These are phyloP conservation scores for Fusarium luffae DNA, from an alignment of 2,329 filamentous ascomycete species.

Conservation along the genomic window DNA sequence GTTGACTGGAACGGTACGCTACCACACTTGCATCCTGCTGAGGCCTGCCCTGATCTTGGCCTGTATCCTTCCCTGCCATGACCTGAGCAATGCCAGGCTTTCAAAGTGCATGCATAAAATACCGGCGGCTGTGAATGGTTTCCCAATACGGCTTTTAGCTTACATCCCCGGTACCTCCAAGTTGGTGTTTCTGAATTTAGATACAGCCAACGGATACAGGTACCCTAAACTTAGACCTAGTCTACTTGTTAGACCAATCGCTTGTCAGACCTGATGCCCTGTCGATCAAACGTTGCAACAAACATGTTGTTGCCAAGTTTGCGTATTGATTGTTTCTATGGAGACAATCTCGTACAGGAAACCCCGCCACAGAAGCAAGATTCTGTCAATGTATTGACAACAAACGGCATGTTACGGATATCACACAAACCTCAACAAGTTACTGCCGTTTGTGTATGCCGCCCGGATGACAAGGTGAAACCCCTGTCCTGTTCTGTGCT, in stretches of 20 bases:
- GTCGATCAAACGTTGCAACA: not conserved
- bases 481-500: not conserved
- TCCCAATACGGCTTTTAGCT: not conserved
- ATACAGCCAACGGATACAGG: not conserved
- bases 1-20: constrained; percentile 11
- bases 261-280: not conserved
- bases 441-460: not conserved
- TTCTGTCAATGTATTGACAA: not conserved
- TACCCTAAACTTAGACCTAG: not conserved
- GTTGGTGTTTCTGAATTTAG: not conserved
- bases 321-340: not conserved
- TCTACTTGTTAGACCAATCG: not conserved
- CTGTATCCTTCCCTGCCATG: not conserved
- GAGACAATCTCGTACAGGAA: not conserved
- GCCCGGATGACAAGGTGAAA: not conserved
- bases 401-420: not conserved
- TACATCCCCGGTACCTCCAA: not conserved
- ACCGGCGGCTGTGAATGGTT: not conserved
- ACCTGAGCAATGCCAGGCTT: constrained; percentile 9
- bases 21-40: constrained; percentile 12
- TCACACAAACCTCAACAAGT: not conserved
- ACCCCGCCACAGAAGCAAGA: not conserved
- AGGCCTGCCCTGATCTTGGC: constrained; percentile 5
- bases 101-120: constrained; percentile 8
- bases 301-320: not conserved